Conservation (phyloP, 176 grass and related monocot genomes). For the Leersia perrieri region DNA sequence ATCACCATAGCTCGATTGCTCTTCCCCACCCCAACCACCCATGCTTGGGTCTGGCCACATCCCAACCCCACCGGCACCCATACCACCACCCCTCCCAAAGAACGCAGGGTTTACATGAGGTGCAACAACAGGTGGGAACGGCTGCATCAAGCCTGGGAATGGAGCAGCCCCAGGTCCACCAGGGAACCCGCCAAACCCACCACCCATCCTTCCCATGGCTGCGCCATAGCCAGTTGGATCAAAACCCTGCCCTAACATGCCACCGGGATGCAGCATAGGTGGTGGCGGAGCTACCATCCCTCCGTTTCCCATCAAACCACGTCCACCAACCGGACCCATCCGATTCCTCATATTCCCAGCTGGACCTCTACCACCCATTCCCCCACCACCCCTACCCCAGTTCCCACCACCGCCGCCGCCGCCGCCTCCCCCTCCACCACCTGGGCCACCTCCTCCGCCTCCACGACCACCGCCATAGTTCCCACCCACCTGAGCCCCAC, state of each 20-base stretch:
- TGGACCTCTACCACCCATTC: slow-evolving; percentile 54
- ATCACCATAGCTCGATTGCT: slow-evolving; percentile 81
- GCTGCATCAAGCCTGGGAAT: slow-evolving; percentile 72
- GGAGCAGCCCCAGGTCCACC: slow-evolving; percentile 54
- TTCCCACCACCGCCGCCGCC: slow-evolving; percentile 37
- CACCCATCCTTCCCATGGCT: slow-evolving; percentile 81
- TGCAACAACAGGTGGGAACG: slow-evolving; percentile 70
- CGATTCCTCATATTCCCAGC: slow-evolving; percentile 52
- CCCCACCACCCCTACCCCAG: slow-evolving; percentile 55
- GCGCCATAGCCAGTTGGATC: slow-evolving; percentile 76
- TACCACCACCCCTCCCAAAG: slow-evolving; percentile 64
- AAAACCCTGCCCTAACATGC: slow-evolving; percentile 73
- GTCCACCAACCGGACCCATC: slow-evolving; percentile 52
- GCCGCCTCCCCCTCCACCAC: slow-evolving; percentile 29
- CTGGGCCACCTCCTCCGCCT: slow-evolving; percentile 24
- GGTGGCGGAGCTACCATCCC: slow-evolving; percentile 58
- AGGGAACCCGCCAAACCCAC: slow-evolving; percentile 68
- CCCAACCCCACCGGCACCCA: slow-evolving; percentile 47
- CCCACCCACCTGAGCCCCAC: slow-evolving; percentile 30
- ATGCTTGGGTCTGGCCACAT: slow-evolving; percentile 79
- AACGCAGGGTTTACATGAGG: slow-evolving; percentile 83
- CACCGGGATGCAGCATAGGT: slow-evolving; percentile 57
- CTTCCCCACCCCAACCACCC: slow-evolving; percentile 74
- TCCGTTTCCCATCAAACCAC: slow-evolving; percentile 62
- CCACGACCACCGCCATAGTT: slow-evolving; percentile 44